Conservation (phyloP, 768 basidiomycete genomes). For the Roridomyces roridus region DNA sequence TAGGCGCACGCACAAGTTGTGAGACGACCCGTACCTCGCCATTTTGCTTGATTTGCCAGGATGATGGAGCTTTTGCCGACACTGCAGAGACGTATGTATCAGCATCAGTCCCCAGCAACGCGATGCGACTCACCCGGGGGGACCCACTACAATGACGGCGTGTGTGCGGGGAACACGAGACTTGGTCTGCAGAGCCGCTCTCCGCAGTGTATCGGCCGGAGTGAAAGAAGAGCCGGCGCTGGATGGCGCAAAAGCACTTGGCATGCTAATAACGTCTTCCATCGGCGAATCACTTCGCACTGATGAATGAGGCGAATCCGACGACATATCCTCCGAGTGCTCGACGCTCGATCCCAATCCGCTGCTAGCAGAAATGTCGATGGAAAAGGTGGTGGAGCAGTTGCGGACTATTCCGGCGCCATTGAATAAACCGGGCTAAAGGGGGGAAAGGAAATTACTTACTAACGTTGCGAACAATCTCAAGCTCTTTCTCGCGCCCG, state of each 20-base stretch:
- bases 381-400: slow-evolving; percentile 65
- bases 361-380: slow-evolving; percentile 52
- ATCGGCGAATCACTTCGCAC: slow-evolving; percentile 24
- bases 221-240: slow-evolving; percentile 39
- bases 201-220: slow-evolving; percentile 50
- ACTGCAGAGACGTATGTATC: slow-evolving; percentile 42
- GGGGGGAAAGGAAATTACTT: slow-evolving; percentile 31
- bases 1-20: background rate
- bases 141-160: slow-evolving; percentile 65
- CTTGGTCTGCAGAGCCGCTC: slow-evolving; percentile 49
- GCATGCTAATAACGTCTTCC: slow-evolving; percentile 20
- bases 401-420: slow-evolving; percentile 42
- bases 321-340: slow-evolving; percentile 41
- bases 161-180: slow-evolving; percentile 58
- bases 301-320: slow-evolving; percentile 23
- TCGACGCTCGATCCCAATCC: slow-evolving; percentile 32
- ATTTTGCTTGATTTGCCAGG: slow-evolving; percentile 72
- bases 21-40: slow-evolving; percentile 55
- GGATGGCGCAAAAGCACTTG: slow-evolving; percentile 15
- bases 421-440: slow-evolving; percentile 10
- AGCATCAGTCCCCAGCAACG: background rate
- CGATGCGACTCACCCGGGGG: slow-evolving; percentile 56
- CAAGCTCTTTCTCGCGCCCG: slow-evolving; percentile 75
- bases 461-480: slow-evolving; percentile 71
- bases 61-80: slow-evolving; percentile 82